Evolutionary conservation across 768 basidiomycete genomes (phyloP).

Genomic region (Cubamyces sp.): DNA sequence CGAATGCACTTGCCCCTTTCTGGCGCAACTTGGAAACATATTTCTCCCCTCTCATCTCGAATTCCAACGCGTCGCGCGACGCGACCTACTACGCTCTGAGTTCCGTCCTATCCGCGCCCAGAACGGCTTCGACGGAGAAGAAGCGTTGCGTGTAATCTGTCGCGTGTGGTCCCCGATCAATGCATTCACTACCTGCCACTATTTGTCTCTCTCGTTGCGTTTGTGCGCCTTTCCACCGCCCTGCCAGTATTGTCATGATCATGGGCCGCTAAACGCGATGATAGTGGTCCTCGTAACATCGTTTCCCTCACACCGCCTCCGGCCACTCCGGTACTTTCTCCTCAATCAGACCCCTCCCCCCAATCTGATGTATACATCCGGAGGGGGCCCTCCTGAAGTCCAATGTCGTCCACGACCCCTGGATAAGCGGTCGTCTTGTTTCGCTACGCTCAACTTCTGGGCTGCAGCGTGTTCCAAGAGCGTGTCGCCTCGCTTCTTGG

Average conservation of each 20-base stretch:
- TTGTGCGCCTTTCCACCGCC: slow-evolving; percentile 1
- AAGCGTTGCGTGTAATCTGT: slow-evolving; percentile 4
- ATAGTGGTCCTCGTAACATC: background rate
- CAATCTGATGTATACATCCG: background rate
- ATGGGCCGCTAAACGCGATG: no score
- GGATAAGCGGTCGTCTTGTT: background rate
- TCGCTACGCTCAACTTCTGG: background rate
- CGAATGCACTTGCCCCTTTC: slow-evolving; percentile 1
- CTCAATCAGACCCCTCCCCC: background rate
- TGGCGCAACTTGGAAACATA: slow-evolving; percentile 15
- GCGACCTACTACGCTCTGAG: background rate
- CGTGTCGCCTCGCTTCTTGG: background rate
- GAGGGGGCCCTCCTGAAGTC: background rate
- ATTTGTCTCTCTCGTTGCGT: background rate
- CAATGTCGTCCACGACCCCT: background rate
- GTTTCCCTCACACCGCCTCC: background rate
- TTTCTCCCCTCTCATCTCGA: slow-evolving; percentile 6
- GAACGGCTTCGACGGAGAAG: slow-evolving; percentile 8
- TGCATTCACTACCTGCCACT: background rate
- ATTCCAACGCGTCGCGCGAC: background rate
- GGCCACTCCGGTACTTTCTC: background rate
- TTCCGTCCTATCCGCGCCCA: slow-evolving; percentile 7
- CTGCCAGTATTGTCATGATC: no score
- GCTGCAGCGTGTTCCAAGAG: background rate
- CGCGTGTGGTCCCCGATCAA: slow-evolving; percentile 2